phyloP scores from a whole-genome alignment of 805 yeast species.

The Trichomonascus vanleenenianus region DNA sequence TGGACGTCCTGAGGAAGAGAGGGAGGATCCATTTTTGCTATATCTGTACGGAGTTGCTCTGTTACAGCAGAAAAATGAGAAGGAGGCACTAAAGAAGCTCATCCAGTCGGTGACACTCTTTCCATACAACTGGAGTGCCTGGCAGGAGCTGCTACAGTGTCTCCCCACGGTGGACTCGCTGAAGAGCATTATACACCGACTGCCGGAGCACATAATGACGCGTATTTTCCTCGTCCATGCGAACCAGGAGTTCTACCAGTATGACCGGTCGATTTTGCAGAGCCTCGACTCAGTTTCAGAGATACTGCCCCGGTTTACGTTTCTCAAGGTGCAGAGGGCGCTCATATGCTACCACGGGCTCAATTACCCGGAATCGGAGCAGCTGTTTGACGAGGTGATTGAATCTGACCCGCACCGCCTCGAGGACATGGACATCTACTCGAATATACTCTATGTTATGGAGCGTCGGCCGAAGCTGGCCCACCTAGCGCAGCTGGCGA shows the following conservation, averaged over 20 bases:
- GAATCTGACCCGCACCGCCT: slow-evolving; percentile 72
- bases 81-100: slow-evolving; percentile 53
- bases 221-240: slow-evolving; percentile 57
- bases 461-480: slow-evolving; percentile 81
- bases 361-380: slow-evolving; percentile 76
- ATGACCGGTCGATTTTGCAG: slow-evolving; percentile 41
- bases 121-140: slow-evolving; percentile 91
- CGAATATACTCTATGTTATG: slow-evolving; percentile 92
- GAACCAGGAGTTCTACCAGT: slow-evolving; percentile 74
- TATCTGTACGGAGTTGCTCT: slow-evolving; percentile 67
- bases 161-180: slow-evolving; percentile 55
- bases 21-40: slow-evolving; percentile 50
- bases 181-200: slow-evolving; percentile 4
- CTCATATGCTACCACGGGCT: slow-evolving; percentile 74
- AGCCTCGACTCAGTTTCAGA: slow-evolving; percentile 42
- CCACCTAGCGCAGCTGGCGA: slow-evolving; percentile 76
- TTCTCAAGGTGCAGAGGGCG: slow-evolving; percentile 75
- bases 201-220: slow-evolving; percentile 30
- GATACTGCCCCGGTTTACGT: slow-evolving; percentile 65
- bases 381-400: slow-evolving; percentile 67
- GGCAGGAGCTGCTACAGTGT: slow-evolving; percentile 70
- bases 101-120: slow-evolving; percentile 54
- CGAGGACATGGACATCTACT: slow-evolving; percentile 87
- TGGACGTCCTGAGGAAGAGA: slow-evolving; percentile 9
- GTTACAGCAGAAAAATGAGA: slow-evolving; percentile 51